These are phyloP conservation scores for Carex littledalei DNA, from an alignment of 176 grass and related monocot genomes.

Conservation along the genomic window DNA sequence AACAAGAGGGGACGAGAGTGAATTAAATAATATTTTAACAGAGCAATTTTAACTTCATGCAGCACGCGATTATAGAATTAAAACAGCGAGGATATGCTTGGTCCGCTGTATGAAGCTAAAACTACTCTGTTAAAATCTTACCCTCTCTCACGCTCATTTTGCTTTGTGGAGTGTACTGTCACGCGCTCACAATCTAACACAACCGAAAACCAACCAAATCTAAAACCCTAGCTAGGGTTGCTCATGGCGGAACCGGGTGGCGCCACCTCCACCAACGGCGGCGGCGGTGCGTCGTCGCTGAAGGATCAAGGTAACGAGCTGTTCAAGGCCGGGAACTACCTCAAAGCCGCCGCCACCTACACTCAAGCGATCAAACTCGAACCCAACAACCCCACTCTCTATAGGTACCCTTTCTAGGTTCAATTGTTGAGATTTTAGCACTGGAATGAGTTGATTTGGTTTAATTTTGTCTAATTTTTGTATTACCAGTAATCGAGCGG, in stretches of 20 bases:
- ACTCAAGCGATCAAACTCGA: slow-evolving; percentile 97
- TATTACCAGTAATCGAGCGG: slow-evolving; percentile 69
- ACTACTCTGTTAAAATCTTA: no score
- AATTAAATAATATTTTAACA: no score
- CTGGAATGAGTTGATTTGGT: not conserved
- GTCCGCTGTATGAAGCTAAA: no score
- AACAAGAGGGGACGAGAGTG: no score
- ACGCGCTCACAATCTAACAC: not conserved
- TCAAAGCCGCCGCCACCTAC: slow-evolving; percentile 90
- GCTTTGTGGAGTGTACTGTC: not conserved
- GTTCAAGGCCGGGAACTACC: slow-evolving; percentile 88
- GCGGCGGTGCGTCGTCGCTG: slow-evolving; percentile 27
- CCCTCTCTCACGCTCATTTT: not conserved
- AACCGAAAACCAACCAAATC: not conserved
- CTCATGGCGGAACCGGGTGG: slow-evolving; percentile 28
- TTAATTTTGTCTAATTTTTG: slow-evolving; percentile 11
- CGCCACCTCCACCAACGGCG: not conserved
- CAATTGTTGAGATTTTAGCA: not conserved
- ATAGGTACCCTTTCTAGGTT: slow-evolving; percentile 39
- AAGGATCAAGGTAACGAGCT: slow-evolving; percentile 94
- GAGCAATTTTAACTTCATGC: no score
- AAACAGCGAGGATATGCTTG: no score
- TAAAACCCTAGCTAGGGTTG: slow-evolving; percentile 45
- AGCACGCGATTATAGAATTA: no score
- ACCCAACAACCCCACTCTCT: slow-evolving; percentile 68